Percentiles rank a stretch among this genome's conserved stretches.
These are phyloP conservation scores for Phyllosticta capitalensis DNA, from an alignment of 2,329 filamentous ascomycete species.

Conservation along the genomic window DNA sequence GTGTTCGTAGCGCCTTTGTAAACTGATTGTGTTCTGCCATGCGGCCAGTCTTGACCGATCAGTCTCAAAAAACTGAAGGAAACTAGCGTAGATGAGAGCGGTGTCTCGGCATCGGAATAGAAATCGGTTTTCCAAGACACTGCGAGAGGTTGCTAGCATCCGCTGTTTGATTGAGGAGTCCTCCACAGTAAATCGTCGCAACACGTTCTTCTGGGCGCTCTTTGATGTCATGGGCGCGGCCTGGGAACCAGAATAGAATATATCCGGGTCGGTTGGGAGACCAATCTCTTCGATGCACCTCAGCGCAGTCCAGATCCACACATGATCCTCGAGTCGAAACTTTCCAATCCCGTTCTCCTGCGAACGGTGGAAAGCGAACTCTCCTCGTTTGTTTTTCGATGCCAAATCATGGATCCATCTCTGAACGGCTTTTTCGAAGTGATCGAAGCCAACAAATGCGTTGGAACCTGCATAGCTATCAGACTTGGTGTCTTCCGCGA, in stretches of 20 bases:
- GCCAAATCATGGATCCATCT: background rate
- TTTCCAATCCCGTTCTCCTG: background rate
- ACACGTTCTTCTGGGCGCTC: background rate
- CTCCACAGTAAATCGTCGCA: background rate
- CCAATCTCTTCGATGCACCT: constrained; percentile 1
- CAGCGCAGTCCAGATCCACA: constrained; percentile 10
- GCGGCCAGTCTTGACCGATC: background rate
- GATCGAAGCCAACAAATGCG: too few species aligned
- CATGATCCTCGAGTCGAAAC: constrained; percentile 4
- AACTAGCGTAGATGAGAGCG: constrained; percentile 4
- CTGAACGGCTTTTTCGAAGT: background rate
- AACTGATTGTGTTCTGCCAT: background rate
- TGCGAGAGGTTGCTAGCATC: constrained; percentile 11
- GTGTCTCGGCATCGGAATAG: constrained; percentile 11
- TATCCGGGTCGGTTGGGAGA: background rate
- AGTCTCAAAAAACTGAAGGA: background rate
- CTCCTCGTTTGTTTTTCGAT: background rate
- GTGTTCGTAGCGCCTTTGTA: background rate
- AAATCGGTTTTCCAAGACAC: constrained; percentile 8
- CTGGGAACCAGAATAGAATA: background rate
- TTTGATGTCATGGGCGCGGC: background rate
- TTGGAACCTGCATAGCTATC: too few species aligned
- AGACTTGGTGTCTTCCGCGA: too few species aligned
- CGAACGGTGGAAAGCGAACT: background rate
- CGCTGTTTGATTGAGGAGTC: constrained; percentile 2